Evolutionary conservation across 2,329 filamentous ascomycete species (phyloP).

Genomic region (Hypoxylon sp.): DNA sequence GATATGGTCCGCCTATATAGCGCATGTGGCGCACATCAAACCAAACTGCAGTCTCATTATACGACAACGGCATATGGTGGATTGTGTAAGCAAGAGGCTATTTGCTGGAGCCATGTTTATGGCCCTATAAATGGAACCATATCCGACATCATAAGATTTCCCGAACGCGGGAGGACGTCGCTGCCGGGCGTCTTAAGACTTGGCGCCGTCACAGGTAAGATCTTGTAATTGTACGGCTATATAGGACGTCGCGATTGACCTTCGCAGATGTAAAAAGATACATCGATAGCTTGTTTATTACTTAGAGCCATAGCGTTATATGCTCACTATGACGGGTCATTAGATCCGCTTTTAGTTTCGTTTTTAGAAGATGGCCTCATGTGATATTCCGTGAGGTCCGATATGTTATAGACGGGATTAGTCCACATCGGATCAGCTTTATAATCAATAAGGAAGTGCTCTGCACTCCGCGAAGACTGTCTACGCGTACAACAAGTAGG

Average conservation of each 20-base stretch:
- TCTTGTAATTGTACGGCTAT: slow-evolving; percentile 4
- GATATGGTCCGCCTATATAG: neutral
- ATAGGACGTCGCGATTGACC: neutral
- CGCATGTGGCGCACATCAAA: slow-evolving; percentile 12
- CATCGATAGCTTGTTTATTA: neutral
- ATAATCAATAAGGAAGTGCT: slow-evolving; percentile 11
- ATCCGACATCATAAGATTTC: slow-evolving; percentile 38
- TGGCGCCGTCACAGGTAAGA: slow-evolving; percentile 35
- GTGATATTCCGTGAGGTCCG: neutral
- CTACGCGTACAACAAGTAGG: neutral
- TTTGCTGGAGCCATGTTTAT: slow-evolving; percentile 10
- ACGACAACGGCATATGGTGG: slow-evolving; percentile 5
- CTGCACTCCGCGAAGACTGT: slow-evolving; percentile 1
- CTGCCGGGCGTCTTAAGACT: slow-evolving; percentile 34
- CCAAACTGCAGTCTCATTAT: slow-evolving; percentile 17
- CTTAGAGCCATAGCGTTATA: neutral
- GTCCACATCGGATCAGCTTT: neutral
- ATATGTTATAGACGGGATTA: neutral
- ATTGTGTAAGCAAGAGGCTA: neutral
- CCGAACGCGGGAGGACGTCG: slow-evolving; percentile 24
- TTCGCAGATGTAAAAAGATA: neutral
- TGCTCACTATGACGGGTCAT: neutral
- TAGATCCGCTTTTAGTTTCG: neutral
- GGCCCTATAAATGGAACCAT: slow-evolving; percentile 33
- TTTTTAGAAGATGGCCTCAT: neutral